Base-by-base conservation (phyloP, 2,329 filamentous ascomycete genomes). In the Beauveria caledonica region DNA sequence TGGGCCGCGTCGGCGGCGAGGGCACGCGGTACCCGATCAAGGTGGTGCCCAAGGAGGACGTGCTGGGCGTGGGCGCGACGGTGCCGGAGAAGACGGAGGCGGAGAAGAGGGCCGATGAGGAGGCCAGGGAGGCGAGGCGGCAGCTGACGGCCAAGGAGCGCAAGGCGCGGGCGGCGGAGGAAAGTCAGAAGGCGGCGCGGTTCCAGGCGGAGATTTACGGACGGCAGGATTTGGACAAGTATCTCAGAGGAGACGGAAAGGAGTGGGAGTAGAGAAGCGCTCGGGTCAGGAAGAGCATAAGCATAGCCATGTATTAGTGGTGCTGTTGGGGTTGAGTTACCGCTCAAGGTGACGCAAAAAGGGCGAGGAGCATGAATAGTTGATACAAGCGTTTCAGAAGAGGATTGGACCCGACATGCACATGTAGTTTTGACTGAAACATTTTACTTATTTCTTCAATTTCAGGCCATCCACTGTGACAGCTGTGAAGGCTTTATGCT, bases 21-120 rank as follows among this genome's bases (percentile, higher is more conserved):
- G 92, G 92, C 3, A 86, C 90, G 62, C 79, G 87, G 45, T 86
- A 86, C 64, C 92, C 92, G 1, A 78, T 97, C 63, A 91, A 91
- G 69, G 77, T 83, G 1, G 81, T 79, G 62, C 76, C 81, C 59
- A 96, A 96, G 73, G 81, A 86, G 48, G 85, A 93, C 69, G 91
- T 82, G 3, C 76, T 88, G 8, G 93, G 92, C 0, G 72, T 96
- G 27, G 91, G 92, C 0, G 78, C 81, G 4, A 64, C 70, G 29
- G 67, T 77, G 9, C 74, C 77, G 10, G 76, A 76, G 62, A 68
- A 75, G 23, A 63, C 74, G 49, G 68, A 72, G 64, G 71, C 68
- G 65, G 73, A 73, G 62, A 77, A 76, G 65, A 72, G 71, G 63
- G 74, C 72, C 58, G 77, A 76, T 63, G 69, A 71, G 33, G 73